Conservation (phyloP, 768 basidiomycete genomes). For the Hydnum rufescens region DNA sequence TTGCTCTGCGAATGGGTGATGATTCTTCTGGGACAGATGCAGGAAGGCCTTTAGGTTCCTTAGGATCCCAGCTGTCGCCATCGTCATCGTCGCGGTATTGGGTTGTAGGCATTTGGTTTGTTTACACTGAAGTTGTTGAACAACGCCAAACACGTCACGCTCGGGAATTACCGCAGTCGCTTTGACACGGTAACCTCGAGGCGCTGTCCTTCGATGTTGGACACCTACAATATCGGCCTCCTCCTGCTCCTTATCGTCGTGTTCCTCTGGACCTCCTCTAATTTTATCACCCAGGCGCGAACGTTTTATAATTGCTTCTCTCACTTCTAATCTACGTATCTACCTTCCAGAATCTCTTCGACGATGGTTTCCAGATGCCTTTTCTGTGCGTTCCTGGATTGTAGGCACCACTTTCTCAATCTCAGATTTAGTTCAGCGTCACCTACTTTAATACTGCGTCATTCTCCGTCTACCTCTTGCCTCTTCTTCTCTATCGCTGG, state of each 20-base stretch:
- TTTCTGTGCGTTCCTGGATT: conserved; percentile 40
- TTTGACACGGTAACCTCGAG: not conserved
- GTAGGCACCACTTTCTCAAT: not conserved
- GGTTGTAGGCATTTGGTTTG: not conserved
- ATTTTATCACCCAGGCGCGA: conserved; percentile 65
- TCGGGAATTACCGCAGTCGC: not conserved
- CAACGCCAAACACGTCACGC: not conserved
- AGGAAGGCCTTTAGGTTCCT: not conserved
- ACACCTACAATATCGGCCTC: conserved; percentile 36
- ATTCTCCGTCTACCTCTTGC: conserved; percentile 69
- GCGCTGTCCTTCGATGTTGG: not conserved
- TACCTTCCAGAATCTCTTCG: conserved; percentile 24
- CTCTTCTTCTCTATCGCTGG: conserved; percentile 22
- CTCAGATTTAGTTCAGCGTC: conserved; percentile 26
- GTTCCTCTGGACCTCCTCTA: conserved; percentile 72
- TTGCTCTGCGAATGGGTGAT: not conserved
- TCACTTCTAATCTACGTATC: not conserved
- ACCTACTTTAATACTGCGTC: conserved; percentile 84
- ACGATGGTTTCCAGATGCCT: conserved; percentile 69
- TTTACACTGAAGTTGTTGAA: not conserved
- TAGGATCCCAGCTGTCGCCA: not conserved
- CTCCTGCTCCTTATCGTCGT: conserved; percentile 54
- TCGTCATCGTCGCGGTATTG: not conserved
- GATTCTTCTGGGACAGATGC: not conserved
- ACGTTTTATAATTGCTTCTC: not conserved